These are phyloP conservation scores for Pavlovales sp. DNA, from an alignment of 208 protist genomes.

Conservation along the genomic window DNA sequence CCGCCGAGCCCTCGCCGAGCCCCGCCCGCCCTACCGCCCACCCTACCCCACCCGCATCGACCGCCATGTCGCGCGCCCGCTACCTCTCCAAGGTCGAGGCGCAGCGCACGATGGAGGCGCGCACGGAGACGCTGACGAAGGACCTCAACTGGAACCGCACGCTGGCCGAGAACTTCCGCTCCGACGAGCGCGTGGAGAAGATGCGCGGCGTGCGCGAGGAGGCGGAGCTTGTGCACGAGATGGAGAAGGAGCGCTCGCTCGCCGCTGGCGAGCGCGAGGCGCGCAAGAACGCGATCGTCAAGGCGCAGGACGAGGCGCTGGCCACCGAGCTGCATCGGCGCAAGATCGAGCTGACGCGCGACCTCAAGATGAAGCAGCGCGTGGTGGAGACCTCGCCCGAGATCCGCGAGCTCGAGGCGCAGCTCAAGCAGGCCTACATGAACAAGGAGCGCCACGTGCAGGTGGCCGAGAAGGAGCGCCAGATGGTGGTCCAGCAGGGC, in stretches of 20 bases:
- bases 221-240: not conserved
- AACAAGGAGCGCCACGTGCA: constrained; percentile 51
- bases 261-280: not conserved
- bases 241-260: not conserved
- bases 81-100: not conserved
- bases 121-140: not conserved
- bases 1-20: no score
- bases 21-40: no score
- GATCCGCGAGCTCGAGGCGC: constrained; percentile 53
- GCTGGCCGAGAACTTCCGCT: constrained; percentile 26
- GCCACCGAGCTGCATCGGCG: not conserved
- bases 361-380: constrained; percentile 23
- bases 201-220: not conserved
- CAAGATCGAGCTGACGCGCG: not conserved
- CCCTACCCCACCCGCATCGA: no score
- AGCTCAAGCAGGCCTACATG: constrained; percentile 56
- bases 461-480: constrained; percentile 12
- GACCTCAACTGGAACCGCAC: not conserved
- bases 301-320: constrained; percentile 2
- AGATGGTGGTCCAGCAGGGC: not conserved
- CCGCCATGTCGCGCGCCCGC: not conserved
- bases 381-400: constrained; percentile 39
- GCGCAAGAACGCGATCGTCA: not conserved
- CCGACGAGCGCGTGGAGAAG: not conserved
- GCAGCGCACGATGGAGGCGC: not conserved